A percentile compares a stretch with the other conserved stretches of the same genome.
These are phyloP conservation scores for Aspergillus unguis DNA, from an alignment of 2,329 filamentous ascomycete genomes.

Conservation along the genomic window DNA sequence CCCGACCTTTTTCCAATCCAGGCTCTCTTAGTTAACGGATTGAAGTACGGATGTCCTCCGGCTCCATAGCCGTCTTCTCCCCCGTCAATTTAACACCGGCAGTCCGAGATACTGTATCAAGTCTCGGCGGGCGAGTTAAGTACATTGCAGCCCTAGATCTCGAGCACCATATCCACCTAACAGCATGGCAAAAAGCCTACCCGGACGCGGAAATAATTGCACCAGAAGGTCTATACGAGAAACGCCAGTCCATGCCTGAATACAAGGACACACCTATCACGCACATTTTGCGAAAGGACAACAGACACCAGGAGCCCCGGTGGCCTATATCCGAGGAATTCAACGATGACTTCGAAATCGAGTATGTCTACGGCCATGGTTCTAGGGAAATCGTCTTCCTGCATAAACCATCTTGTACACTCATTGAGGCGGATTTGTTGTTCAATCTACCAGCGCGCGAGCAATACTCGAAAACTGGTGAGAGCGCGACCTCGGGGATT, in stretches of 20 bases:
- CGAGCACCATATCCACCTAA: constrained; percentile 93
- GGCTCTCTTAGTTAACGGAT: neutral
- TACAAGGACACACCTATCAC: constrained; percentile 62
- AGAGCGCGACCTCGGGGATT: constrained; percentile 55
- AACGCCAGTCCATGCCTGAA: constrained; percentile 61
- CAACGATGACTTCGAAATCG: constrained; percentile 78
- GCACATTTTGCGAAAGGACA: constrained; percentile 62
- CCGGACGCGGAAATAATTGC: constrained; percentile 77
- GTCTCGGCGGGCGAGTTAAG: constrained; percentile 65
- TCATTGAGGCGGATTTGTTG: constrained; percentile 86
- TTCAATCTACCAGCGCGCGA: constrained; percentile 89
- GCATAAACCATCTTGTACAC: constrained; percentile 71
- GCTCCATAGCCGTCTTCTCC: constrained; percentile 82
- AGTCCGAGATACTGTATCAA: constrained; percentile 60
- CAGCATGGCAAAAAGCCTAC: constrained; percentile 76
- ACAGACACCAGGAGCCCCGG: constrained; percentile 50
- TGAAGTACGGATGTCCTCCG: constrained; percentile 68
- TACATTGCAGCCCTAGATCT: constrained; percentile 87
- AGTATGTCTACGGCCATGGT: constrained; percentile 74
- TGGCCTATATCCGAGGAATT: constrained; percentile 68
- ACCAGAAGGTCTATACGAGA: constrained; percentile 77
- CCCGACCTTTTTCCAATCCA: neutral
- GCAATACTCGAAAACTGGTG: constrained; percentile 66
- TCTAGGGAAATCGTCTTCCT: constrained; percentile 88
- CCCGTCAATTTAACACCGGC: constrained; percentile 80